Evolutionary conservation across 202 grass and related monocot species (phyloP).

Genomic region (Digitaria exilis): DNA sequence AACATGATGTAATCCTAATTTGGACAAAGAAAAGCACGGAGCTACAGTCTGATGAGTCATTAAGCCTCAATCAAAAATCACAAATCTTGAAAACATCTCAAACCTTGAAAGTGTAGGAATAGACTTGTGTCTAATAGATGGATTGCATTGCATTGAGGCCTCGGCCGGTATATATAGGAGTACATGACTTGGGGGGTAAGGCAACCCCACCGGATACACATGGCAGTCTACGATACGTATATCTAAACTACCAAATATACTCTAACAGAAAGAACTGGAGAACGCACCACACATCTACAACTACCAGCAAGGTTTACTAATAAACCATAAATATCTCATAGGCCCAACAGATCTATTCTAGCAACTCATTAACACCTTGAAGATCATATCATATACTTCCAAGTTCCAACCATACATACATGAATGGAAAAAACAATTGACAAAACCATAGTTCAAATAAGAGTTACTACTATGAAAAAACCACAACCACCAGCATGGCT

Average conservation of each 20-base stretch:
- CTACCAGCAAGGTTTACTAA: neutral
- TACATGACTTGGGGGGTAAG: no score
- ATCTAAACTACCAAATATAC: no score
- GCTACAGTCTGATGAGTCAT: constrained; percentile 7
- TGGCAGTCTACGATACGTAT: no score
- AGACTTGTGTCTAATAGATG: no score
- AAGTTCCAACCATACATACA: neutral
- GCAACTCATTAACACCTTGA: neutral
- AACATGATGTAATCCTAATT: neutral
- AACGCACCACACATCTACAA: neutral
- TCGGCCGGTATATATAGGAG: no score
- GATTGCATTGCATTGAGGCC: no score
- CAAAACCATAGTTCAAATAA: neutral
- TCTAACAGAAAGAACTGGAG: neutral
- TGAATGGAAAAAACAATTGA: constrained; percentile 5
- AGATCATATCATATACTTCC: neutral
- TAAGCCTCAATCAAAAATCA: neutral
- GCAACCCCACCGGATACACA: no score
- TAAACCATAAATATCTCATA: constrained; percentile 4
- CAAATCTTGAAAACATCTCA: neutral
- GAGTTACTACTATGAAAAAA: neutral
- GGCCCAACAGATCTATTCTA: neutral
- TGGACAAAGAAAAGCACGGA: neutral
- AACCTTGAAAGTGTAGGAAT: no score
- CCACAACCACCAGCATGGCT: neutral